phyloP scores from a whole-genome alignment of 2,329 filamentous ascomycete genomes.

The Knufia fluminis region DNA sequence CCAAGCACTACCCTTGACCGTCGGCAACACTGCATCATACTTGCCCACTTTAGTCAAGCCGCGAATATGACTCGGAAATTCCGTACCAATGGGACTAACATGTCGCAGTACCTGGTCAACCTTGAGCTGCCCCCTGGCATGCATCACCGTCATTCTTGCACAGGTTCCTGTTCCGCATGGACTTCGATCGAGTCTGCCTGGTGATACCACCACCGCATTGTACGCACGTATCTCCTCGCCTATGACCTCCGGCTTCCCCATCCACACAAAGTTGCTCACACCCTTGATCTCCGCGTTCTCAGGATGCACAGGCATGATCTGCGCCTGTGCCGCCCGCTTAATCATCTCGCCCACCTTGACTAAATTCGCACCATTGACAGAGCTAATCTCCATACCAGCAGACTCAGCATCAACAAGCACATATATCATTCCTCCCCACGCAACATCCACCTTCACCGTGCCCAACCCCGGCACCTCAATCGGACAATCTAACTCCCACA shows the following conservation, averaged over 20 bases:
- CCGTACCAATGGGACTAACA: slow-evolving; percentile 36
- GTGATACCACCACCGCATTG: slow-evolving; percentile 38
- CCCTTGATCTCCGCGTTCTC: slow-evolving; percentile 36
- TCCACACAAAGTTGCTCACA: slow-evolving; percentile 34
- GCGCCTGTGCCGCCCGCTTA: slow-evolving; percentile 31
- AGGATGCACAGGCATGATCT: slow-evolving; percentile 34
- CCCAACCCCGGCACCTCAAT: slow-evolving; percentile 36
- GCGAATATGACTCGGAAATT: slow-evolving; percentile 34
- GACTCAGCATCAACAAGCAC: slow-evolving; percentile 34
- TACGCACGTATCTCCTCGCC: slow-evolving; percentile 25
- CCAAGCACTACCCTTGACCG: slow-evolving; percentile 38
- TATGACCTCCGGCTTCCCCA: slow-evolving; percentile 26
- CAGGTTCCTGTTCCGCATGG: slow-evolving; percentile 40
- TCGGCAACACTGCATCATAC: slow-evolving; percentile 34
- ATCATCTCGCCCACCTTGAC: slow-evolving; percentile 37
- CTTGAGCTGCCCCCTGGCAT: slow-evolving; percentile 32
- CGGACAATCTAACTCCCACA: slow-evolving; percentile 31
- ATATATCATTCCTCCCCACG: slow-evolving; percentile 41
- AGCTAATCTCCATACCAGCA: slow-evolving; percentile 30
- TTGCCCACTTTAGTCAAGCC: slow-evolving; percentile 32
- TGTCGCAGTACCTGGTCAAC: slow-evolving; percentile 32
- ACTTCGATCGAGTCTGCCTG: slow-evolving; percentile 39
- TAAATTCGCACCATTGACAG: slow-evolving; percentile 28
- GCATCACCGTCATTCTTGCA: slow-evolving; percentile 36
- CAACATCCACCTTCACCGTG: slow-evolving; percentile 34